Evolutionary conservation across 2,329 filamentous ascomycete genomes (phyloP), one percentile per base, ranked within the genome.

Genomic region (Coleophoma cylindrospora): DNA sequence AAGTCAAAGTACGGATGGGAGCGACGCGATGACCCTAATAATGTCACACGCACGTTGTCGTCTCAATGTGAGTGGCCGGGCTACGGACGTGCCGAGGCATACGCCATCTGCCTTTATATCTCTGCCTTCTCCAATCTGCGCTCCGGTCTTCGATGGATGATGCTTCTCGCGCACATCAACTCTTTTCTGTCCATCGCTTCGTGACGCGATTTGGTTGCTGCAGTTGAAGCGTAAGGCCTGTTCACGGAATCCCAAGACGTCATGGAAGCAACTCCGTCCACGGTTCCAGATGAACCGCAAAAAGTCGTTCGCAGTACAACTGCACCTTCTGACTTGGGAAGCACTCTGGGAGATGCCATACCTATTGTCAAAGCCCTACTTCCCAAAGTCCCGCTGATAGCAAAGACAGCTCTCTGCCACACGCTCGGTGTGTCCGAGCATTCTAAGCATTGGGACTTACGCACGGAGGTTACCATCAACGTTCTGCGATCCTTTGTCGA

Each of bases 371-470:
- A 57, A 43, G 55, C 57, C 0, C 43, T 64, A 6, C 34, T 83
- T 22, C 76, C 80, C 10, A 74, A 78, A 55, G 61, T 88, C 2
- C 86, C 86, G 0, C 69, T 84, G 10, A 71, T 88, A 9, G 62
- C 79, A n/a, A 81, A 81, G 54, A 78, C 84, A 1, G 74, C 81
- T 2, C 54, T 88, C 12, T 70, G 77, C 44, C 86, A 91, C 60
- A 63, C 83, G 2, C 73, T 96, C 8, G 79, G 77, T 27, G 68
- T 87, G 38, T 90, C 91, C 0, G 76, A 84, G 34, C 83, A 83
- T 8, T 81, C 86, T 4, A 80, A 82, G 43, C 89, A 94, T 71
- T 84, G 92, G 70, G 87, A 95, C 64, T 70, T 96, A 4, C 79
- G 79, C 47, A 92, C 86, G 13, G 86, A 87, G 50, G 63, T 96